Conservation (phyloP, 768 basidiomycete species). For the Phallus indusiatus region DNA sequence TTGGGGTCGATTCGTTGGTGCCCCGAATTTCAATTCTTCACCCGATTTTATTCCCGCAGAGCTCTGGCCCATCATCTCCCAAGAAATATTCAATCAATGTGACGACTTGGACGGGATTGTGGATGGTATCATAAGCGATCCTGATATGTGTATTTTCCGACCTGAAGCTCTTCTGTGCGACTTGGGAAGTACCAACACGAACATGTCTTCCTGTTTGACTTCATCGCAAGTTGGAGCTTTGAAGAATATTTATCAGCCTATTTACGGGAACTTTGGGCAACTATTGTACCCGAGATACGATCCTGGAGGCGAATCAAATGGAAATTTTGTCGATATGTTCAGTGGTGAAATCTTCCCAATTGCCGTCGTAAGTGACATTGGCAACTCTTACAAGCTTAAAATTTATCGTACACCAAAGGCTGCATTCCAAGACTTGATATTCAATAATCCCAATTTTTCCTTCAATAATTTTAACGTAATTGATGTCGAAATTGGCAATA, state of each 20-base stretch:
- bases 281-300: conserved; percentile 20
- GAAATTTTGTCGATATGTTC: neutral
- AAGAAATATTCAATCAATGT: conserved; percentile 24
- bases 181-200: neutral
- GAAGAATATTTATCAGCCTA: conserved; percentile 17
- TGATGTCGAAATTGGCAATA: conserved; percentile 12
- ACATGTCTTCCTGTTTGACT: conserved; percentile 17
- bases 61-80: conserved; percentile 20
- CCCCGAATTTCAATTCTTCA: conserved; percentile 11
- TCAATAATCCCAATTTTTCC: conserved; percentile 16
- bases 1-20: conserved; percentile 8
- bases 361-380: conserved; percentile 1
- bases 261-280: conserved; percentile 19
- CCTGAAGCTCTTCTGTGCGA: conserved; percentile 21
- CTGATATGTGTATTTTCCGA: conserved; percentile 20
- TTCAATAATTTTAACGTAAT: conserved; percentile 14
- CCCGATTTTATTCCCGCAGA: conserved; percentile 18
- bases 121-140: conserved; percentile 23
- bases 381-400: neutral
- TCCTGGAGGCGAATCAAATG: conserved; percentile 18
- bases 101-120: conserved; percentile 23
- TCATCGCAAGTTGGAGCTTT: conserved; percentile 19
- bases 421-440: neutral
- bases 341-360: neutral
- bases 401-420: neutral